Percentiles rank a stretch among this genome's conserved stretches.
Conservation (phyloP, 306 rosid species). For the Begonia masoniana region DNA sequence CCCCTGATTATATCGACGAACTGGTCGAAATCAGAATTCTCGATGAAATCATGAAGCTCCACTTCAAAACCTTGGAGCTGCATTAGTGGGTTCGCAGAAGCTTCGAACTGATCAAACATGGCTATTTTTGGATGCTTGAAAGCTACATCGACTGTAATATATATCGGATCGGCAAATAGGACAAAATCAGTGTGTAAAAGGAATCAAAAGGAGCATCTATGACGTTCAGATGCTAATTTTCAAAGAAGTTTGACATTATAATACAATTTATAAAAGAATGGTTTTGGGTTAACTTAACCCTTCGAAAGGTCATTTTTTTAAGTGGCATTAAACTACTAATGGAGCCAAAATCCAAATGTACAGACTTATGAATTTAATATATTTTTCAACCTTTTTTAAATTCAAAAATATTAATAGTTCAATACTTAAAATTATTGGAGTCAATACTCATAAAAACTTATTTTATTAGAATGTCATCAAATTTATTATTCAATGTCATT, state of each 20-base stretch:
- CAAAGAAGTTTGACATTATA: not conserved
- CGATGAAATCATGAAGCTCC: slow-evolving; percentile 27
- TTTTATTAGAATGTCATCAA: no score
- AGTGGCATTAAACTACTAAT: no score
- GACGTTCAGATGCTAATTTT: not conserved
- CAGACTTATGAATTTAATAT: no score
- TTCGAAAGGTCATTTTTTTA: no score
- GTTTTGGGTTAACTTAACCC: no score
- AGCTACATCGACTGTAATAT: not conserved
- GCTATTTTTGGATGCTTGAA: not conserved
- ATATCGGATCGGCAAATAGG: not conserved
- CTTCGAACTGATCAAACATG: slow-evolving; percentile 8
- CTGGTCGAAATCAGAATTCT: slow-evolving; percentile 26
- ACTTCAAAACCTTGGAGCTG: slow-evolving; percentile 28
- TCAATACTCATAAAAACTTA: no score
- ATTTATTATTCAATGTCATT: no score
- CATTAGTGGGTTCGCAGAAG: slow-evolving; percentile 13
- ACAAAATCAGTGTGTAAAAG: not conserved
- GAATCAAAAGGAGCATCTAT: not conserved
- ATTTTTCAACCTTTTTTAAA: no score
- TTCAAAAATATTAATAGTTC: no score
- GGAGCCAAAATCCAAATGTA: no score
- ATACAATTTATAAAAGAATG: no score
- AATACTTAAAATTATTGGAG: no score
- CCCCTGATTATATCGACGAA: slow-evolving; percentile 59